Percentiles rank a stretch among this genome's conserved stretches.
Evolutionary conservation across 2,329 filamentous ascomycete species (phyloP).

Genomic region (Phialemoniopsis sp.): DNA sequence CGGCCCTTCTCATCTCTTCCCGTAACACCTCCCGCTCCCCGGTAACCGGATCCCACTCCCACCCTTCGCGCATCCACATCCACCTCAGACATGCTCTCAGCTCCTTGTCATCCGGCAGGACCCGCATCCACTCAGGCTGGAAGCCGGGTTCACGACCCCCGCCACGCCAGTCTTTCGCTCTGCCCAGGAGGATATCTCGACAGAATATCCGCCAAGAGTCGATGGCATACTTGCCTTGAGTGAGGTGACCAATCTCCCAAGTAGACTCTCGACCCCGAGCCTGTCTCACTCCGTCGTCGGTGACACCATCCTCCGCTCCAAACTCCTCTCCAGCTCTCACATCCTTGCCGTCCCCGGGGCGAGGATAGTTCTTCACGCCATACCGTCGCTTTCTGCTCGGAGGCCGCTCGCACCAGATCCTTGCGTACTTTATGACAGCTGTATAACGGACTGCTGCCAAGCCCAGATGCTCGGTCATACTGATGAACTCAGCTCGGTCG

Average conservation of each 20-base stretch:
- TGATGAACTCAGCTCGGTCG: slow-evolving; percentile 43
- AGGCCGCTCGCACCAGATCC: slow-evolving; percentile 60
- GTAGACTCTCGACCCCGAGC: slow-evolving; percentile 29
- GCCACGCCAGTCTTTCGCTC: slow-evolving; percentile 64
- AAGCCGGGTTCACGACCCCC: slow-evolving; percentile 48
- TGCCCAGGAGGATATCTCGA: slow-evolving; percentile 68
- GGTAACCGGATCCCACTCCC: slow-evolving; percentile 71
- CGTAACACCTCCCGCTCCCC: slow-evolving; percentile 56
- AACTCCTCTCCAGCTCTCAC: slow-evolving; percentile 21
- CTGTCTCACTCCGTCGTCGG: not conserved
- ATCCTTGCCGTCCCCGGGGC: slow-evolving; percentile 18
- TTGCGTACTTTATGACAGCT: slow-evolving; percentile 67
- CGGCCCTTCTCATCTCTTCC: slow-evolving; percentile 49
- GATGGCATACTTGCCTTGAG: slow-evolving; percentile 75
- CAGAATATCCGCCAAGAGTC: slow-evolving; percentile 96
- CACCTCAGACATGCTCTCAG: slow-evolving; percentile 80
- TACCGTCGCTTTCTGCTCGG: slow-evolving; percentile 56
- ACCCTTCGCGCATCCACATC: slow-evolving; percentile 89
- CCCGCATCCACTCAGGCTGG: slow-evolving; percentile 87
- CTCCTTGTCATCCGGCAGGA: slow-evolving; percentile 81
- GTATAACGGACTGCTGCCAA: slow-evolving; percentile 64
- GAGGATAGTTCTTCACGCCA: slow-evolving; percentile 42
- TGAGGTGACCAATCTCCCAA: slow-evolving; percentile 86
- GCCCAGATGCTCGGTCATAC: slow-evolving; percentile 66
- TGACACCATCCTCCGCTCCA: slow-evolving; percentile 12